These are phyloP conservation scores for Saccharomyces cerevisiae DNA, from an alignment of 805 yeast genomes.

Conservation along the genomic window DNA sequence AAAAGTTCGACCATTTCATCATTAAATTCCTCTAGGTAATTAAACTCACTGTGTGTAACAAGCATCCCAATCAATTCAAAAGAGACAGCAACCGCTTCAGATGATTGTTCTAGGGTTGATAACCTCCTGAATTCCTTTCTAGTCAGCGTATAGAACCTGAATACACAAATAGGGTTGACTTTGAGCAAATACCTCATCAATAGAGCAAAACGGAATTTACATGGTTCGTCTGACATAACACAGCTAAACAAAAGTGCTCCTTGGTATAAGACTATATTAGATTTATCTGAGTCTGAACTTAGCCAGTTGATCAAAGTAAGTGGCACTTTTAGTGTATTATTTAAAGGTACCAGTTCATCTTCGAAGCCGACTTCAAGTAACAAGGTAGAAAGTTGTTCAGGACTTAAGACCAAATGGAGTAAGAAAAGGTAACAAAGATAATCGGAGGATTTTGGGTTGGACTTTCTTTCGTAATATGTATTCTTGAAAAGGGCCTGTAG, in stretches of 20 bases:
- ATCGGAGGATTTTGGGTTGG: slow-evolving; percentile 5
- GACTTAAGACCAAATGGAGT: slow-evolving; percentile 31
- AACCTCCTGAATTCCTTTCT: slow-evolving; percentile 22
- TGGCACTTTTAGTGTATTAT: slow-evolving; percentile 33
- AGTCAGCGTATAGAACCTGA: slow-evolving; percentile 26
- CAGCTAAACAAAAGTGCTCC: slow-evolving; percentile 22
- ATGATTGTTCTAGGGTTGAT: slow-evolving; percentile 21
- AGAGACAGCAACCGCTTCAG: slow-evolving; percentile 25
- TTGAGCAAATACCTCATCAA: slow-evolving; percentile 22
- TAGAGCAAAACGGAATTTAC: slow-evolving; percentile 25
- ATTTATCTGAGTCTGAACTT: slow-evolving; percentile 17
- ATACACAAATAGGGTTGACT: slow-evolving; percentile 22
- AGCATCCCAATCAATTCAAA: slow-evolving; percentile 20
- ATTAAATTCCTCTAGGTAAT: slow-evolving; percentile 11
- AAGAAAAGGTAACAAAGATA: slow-evolving; percentile 23
- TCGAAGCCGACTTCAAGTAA: slow-evolving; percentile 31
- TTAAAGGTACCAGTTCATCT: slow-evolving; percentile 24
- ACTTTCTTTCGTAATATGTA: slow-evolving; percentile 32
- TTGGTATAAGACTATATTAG: slow-evolving; percentile 26
- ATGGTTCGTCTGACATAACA: slow-evolving; percentile 28
- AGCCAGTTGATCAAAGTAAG: slow-evolving; percentile 26
- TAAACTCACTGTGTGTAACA: slow-evolving; percentile 24
- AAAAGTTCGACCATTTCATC: slow-evolving; percentile 13
- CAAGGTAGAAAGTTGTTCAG: slow-evolving; percentile 29
- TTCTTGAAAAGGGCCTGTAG: slow-evolving; percentile 37